Evolutionary conservation across 73 alveolate genomes (phyloP), one percentile per base, ranked within the genome.

Genomic region (Paramecium caudatum): DNA sequence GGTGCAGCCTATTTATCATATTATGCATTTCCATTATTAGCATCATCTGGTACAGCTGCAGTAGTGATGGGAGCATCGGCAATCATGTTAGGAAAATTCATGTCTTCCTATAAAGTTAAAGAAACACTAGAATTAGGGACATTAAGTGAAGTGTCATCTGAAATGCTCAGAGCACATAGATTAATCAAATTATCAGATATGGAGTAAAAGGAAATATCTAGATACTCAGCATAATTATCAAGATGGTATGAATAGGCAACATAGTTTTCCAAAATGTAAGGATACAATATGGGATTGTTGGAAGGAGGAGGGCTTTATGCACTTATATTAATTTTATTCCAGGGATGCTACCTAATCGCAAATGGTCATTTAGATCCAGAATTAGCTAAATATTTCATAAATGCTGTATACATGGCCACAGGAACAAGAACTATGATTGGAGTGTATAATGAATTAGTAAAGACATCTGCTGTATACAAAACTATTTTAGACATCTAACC

Each of bases 341-440:
- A 55, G 39, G 91, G 91, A 19, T 55, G 91, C 8, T 83, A 55
- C 27, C 12, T 83, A 36, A 63, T 83, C 21, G 34, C 91, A 4
- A 83, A 46, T 55, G 91, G 91, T 13, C 32, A 55, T 25, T 65
- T 70, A 37, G 82, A 65, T 83, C 91, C 91, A 39, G 91, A 83
- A 36, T 70, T 83, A 30, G 21, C 62, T 0, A 83, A 65, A 30
- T 83, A 65, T 16, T 36, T 61, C 36, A 55, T 83, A 21, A 37
- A 83, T 27, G 91, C 91, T n/a, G 55, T 83, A 13, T 83, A 50
- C 17, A 70, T 83, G 46, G 91, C 85, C 4, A 25, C 61, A 30
- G 91, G 91, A 55, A 70, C 62, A 1, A 65, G 91, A 55, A 45
- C 55, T 13, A 50, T 83, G 61, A 70, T 83, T 19, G 17, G 36